These are phyloP conservation scores for Cytospora chrysosperma DNA, from an alignment of 2,329 filamentous ascomycete genomes.

Conservation along the genomic window DNA sequence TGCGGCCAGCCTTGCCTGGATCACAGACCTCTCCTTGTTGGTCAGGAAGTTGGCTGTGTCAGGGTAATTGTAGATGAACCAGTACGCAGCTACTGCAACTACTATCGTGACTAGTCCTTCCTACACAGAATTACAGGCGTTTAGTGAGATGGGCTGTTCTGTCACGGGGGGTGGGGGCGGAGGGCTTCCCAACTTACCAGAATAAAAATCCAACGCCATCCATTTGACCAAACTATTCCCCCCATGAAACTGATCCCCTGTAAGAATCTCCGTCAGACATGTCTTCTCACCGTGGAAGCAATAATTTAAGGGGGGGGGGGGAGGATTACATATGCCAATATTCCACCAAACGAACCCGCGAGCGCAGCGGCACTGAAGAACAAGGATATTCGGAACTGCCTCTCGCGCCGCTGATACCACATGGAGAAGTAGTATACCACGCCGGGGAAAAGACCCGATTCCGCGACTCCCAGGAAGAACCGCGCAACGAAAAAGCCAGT, in stretches of 20 bases:
- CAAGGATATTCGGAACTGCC: conserved; percentile 54
- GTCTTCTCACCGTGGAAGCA: neutral
- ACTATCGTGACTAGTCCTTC: conserved; percentile 57
- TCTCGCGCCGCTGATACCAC: conserved; percentile 56
- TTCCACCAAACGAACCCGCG: conserved; percentile 57
- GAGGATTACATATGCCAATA: conserved; percentile 54
- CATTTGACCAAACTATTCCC: conserved; percentile 50
- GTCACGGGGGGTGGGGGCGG: accelerated
- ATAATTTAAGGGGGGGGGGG: neutral
- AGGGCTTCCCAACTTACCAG: conserved; percentile 39
- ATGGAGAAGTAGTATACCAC: conserved; percentile 52
- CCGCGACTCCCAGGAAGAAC: conserved; percentile 56
- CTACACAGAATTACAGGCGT: conserved; percentile 27
- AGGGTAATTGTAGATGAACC: conserved; percentile 67
- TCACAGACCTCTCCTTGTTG: conserved; percentile 52
- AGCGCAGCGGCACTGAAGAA: conserved; percentile 56
- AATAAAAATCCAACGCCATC: conserved; percentile 62
- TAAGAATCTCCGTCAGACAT: neutral
- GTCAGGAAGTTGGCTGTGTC: conserved; percentile 57
- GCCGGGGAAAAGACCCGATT: conserved; percentile 51
- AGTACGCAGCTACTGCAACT: conserved; percentile 50
- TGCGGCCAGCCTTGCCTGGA: conserved; percentile 61
- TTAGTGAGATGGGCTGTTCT: neutral
- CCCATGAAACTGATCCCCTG: conserved; percentile 55
- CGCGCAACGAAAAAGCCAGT: conserved; percentile 52